Base-by-base conservation (phyloP, 768 basidiomycete genomes). In the Termitomyces sp. region DNA sequence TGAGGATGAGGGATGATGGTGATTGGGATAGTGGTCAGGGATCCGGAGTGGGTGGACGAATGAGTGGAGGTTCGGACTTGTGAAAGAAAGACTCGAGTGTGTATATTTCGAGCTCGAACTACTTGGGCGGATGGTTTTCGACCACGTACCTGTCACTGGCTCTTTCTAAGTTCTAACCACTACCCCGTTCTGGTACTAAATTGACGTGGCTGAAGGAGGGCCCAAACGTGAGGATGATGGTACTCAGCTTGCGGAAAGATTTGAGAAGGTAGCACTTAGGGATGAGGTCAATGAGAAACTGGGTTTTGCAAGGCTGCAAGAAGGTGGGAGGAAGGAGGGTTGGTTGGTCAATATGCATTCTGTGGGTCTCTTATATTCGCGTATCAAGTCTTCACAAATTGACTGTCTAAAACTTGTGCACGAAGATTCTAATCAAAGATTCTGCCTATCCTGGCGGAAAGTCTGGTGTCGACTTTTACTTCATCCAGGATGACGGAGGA, bases 341-440 rank as follows among this genome's bases (percentile, higher is more conserved):
- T 98, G 97, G 97, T 77, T 99, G 70, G 87, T 99, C 64, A 98
- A 98, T 71, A 98, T 99, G 96, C 96, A 96, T 72, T 92, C 97
- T 57, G 94, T 95, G 70, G 66, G 91, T 60, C 16, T 42, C 42
- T 15, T 32, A 55, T 55, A 59, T 52, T 13, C 15, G 8, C 33
- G 11, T 6, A 12, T 11, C 18, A 42, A 45, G 20, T 33, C 58
- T 50, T 38, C 46, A 28, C 24, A 24, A 4, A 36, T 55, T n/a
- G 36, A 46, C 7, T 24, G 52, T 55, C 55, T 51, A 59, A 33
- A 38, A 59, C 36, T 15, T 15, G 18, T 22, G 18, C 28, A 20
- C 28, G 11, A 66, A 97, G 90, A 97, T 94, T 1, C 75, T 96
- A 9, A 75, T 97, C 16, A 92, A 93, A 73, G 94, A 96, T 68